Percentiles rank a stretch among this genome's conserved stretches.
Conservation (phyloP, 257 asterid species). For the Nicotiana noctiflora region DNA sequence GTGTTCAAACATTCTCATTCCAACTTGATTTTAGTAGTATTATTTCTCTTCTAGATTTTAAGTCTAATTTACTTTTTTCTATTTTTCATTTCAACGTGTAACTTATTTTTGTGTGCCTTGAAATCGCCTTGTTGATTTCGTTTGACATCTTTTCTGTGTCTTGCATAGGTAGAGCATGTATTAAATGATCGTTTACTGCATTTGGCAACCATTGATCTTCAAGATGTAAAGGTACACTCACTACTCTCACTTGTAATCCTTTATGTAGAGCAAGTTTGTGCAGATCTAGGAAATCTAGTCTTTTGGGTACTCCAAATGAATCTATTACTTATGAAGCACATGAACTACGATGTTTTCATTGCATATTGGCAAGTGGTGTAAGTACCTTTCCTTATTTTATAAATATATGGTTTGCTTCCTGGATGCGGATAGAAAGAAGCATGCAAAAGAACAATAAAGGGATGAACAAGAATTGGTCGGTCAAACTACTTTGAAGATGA, state of each 20-base stretch:
- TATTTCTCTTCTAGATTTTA: neutral
- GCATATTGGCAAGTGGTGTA: neutral
- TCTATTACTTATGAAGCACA: neutral
- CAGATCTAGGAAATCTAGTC: slow-evolving; percentile 1
- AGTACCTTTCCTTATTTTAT: neutral
- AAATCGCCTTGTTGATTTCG: slow-evolving; percentile 8
- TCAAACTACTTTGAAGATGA: slow-evolving; percentile 5
- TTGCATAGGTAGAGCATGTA: slow-evolving; percentile 58
- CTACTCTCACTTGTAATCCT: neutral
- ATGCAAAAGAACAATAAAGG: neutral
- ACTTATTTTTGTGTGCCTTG: slow-evolving; percentile 6
- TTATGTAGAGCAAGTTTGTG: neutral
- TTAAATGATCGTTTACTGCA: slow-evolving; percentile 63
- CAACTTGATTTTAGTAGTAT: neutral
- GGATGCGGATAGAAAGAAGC: neutral
- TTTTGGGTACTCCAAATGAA: neutral
- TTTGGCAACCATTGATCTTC: slow-evolving; percentile 69
- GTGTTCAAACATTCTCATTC: neutral
- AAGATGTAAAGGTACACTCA: slow-evolving; percentile 75
- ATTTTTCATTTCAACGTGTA: neutral
- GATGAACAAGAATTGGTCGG: neutral
- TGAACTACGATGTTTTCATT: neutral
- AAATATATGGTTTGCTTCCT: neutral
- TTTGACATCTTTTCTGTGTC: slow-evolving; percentile 20
- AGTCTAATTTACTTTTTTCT: neutral